Percentiles rank a stretch among this genome's conserved stretches.
These are phyloP conservation scores for Synchytrium microbalum DNA, from an alignment of 371 early-diverging fungal genomes.

Conservation along the genomic window DNA sequence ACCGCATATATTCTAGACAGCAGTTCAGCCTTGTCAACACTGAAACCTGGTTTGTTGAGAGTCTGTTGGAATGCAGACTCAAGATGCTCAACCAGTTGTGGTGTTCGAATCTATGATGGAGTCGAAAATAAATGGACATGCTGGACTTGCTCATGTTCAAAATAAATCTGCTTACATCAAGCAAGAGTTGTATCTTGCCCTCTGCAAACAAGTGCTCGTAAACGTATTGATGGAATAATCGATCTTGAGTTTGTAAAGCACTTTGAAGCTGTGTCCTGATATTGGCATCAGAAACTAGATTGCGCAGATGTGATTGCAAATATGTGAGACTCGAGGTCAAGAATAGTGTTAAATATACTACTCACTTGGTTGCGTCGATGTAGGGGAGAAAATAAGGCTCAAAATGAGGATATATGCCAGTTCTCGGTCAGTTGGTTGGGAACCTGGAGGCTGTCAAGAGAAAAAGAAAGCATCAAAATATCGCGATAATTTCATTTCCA, in stretches of 20 bases:
- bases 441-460: neutral
- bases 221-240: neutral
- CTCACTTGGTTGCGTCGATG: conserved; percentile 5
- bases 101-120: neutral
- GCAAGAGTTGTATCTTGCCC: neutral
- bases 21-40: neutral
- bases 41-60: neutral
- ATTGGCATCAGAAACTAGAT: neutral
- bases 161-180: neutral
- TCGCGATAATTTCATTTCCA: no score
- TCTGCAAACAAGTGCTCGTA: neutral
- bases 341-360: neutral
- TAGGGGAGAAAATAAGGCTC: conserved; percentile 1
- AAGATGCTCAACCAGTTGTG: neutral
- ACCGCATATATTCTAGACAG: neutral
- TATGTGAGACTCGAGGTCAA: neutral
- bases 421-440: neutral
- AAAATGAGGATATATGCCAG: neutral
- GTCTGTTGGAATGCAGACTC: neutral
- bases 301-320: neutral
- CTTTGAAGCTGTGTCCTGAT: neutral
- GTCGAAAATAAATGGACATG: no score
- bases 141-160: no score
- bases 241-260: neutral
- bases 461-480: no score